These are phyloP conservation scores for Cajanus cajan DNA, from an alignment of 306 rosid species.

Conservation along the genomic window DNA sequence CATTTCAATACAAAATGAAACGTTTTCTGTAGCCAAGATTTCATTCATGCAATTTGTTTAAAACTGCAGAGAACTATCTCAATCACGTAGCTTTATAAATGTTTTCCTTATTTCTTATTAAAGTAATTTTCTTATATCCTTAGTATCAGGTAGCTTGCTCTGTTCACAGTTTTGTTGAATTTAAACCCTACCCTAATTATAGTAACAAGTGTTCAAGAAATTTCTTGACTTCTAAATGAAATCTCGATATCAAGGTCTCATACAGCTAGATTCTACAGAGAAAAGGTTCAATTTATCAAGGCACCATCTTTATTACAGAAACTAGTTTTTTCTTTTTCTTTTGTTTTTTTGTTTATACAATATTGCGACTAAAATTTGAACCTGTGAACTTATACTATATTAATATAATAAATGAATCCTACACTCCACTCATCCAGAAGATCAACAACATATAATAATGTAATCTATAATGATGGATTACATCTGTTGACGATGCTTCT, in stretches of 20 bases:
- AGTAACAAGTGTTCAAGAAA: not conserved
- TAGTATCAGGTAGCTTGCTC: not conserved
- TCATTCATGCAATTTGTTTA: not conserved
- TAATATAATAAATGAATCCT: not conserved
- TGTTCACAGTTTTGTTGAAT: not conserved
- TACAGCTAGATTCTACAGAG: not conserved
- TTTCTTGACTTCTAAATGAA: not conserved
- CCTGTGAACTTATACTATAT: not conserved
- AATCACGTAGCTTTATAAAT: not conserved
- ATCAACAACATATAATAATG: not conserved
- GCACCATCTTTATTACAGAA: not conserved
- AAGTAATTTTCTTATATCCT: not conserved
- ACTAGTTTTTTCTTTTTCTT: not conserved
- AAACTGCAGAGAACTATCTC: not conserved
- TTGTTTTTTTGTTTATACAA: not conserved
- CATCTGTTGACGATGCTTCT: not conserved
- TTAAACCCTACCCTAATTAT: not conserved
- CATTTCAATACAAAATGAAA: not conserved
- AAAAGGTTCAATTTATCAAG: not conserved
- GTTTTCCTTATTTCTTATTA: not conserved
- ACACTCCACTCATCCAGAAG: not conserved
- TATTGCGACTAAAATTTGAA: not conserved
- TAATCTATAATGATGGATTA: not conserved
- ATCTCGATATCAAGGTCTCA: not conserved
- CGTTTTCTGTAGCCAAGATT: not conserved